These are phyloP conservation scores for Gynostemma pentaphyllum DNA, from an alignment of 306 rosid genomes.

Conservation along the genomic window DNA sequence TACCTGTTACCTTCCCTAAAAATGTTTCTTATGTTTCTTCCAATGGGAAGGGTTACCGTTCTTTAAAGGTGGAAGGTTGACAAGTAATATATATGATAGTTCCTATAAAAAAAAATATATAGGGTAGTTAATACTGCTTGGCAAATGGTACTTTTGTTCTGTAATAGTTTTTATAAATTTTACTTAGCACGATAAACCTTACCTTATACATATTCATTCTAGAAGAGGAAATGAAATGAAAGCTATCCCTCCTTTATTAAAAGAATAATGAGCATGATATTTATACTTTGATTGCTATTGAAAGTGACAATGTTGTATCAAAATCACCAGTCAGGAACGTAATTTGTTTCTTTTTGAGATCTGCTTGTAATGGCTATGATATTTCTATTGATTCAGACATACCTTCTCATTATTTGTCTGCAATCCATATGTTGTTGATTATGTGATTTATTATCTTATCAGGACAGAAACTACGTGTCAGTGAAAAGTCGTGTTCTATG, in stretches of 20 bases:
- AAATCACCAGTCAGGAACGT: not conserved
- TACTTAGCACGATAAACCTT: not conserved
- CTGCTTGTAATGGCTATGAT: not conserved
- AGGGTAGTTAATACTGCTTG: too few species aligned
- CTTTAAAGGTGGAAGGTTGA: too few species aligned
- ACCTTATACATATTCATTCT: not conserved
- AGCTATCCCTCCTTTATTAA: too few species aligned
- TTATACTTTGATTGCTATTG: not conserved
- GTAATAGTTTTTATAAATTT: not conserved
- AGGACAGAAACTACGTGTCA: conserved; percentile 79
- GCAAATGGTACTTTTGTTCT: not conserved
- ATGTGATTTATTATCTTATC: conserved; percentile 18
- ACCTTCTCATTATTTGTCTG: not conserved
- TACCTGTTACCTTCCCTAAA: too few species aligned
- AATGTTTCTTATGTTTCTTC: too few species aligned
- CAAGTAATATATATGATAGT: not conserved
- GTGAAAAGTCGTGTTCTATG: conserved; percentile 62
- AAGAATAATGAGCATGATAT: too few species aligned
- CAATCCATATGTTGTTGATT: not conserved
- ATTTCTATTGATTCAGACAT: not conserved
- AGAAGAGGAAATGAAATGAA: not conserved
- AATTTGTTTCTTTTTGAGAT: not conserved
- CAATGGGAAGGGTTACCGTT: too few species aligned
- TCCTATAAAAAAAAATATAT: not conserved
- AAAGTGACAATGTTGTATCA: not conserved